phyloP scores from a whole-genome alignment of 73 alveolate genomes.

The Tetrahymena thermophila region DNA sequence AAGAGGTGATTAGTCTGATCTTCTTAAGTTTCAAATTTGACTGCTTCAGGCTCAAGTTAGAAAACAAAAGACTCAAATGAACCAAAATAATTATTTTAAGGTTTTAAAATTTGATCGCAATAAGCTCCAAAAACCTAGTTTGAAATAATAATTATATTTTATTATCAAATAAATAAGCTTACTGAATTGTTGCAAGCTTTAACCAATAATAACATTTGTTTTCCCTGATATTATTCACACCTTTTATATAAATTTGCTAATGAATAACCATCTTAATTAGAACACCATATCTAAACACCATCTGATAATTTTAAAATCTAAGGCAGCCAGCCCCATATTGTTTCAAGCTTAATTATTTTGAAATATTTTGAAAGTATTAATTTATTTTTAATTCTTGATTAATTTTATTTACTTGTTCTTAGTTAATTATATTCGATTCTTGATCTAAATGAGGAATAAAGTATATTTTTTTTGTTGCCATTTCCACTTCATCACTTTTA shows the following conservation, averaged over 20 bases:
- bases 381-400: background rate
- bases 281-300: constrained; percentile 9
- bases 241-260: constrained; percentile 7
- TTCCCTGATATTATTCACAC: constrained; percentile 2
- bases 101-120: constrained; percentile 10
- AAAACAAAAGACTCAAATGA: constrained; percentile 13
- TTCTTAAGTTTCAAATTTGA: background rate
- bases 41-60: constrained; percentile 5
- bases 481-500: background rate
- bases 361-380: background rate
- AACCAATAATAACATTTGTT: background rate
- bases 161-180: background rate
- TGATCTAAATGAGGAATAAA: constrained; percentile 23
- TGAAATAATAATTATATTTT: background rate
- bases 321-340: constrained; percentile 43
- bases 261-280: constrained; percentile 33
- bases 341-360: constrained; percentile 39
- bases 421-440: constrained; percentile 11
- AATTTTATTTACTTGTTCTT: constrained; percentile 13
- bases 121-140: constrained; percentile 9
- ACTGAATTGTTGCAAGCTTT: constrained; percentile 5
- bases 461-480: constrained; percentile 2
- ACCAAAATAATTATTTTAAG: constrained; percentile 7
- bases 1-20: background rate
- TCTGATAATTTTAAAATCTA: constrained; percentile 8